These are phyloP conservation scores for Strigomonas galati DNA, from an alignment of 208 protist genomes.

Conservation along the genomic window DNA sequence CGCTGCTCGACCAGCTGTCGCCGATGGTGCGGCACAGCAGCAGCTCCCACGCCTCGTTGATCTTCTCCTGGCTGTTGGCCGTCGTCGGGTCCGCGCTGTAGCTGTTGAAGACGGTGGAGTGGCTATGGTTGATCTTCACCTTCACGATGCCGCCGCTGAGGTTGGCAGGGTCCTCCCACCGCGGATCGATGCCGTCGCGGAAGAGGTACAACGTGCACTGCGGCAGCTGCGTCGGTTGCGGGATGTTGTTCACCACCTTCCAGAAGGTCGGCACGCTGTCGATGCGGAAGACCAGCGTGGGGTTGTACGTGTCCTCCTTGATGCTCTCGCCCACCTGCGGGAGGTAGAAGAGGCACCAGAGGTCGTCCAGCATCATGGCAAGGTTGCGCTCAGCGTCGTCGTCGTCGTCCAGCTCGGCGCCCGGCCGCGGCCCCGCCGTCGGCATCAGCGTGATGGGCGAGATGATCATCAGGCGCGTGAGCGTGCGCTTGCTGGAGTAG, in stretches of 20 bases:
- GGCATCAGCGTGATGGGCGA: slow-evolving; percentile 57
- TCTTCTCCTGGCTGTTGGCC: slow-evolving; percentile 27
- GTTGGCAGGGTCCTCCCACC: slow-evolving; percentile 95
- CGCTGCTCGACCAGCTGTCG: slow-evolving; percentile 69
- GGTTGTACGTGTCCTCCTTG: slow-evolving; percentile 79
- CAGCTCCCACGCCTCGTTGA: slow-evolving; percentile 81
- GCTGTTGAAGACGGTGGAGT: slow-evolving; percentile 10
- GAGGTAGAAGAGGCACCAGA: slow-evolving; percentile 84
- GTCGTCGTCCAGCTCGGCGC: no score
- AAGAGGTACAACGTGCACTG: slow-evolving; percentile 93
- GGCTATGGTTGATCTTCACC: slow-evolving; percentile 30
- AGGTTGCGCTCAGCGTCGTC: no score
- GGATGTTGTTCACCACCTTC: slow-evolving; percentile 94
- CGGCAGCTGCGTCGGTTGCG: slow-evolving; percentile 62
- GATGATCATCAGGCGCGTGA: slow-evolving; percentile 49
- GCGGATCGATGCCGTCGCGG: slow-evolving; percentile 93
- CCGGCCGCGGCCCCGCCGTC: no score
- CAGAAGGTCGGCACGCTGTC: slow-evolving; percentile 83
- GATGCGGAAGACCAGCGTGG: slow-evolving; percentile 72
- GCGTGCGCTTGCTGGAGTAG: slow-evolving; percentile 67
- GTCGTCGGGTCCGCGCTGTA: not conserved
- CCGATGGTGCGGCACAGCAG: slow-evolving; percentile 79
- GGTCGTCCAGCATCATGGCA: slow-evolving; percentile 68
- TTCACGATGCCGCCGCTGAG: slow-evolving; percentile 77
- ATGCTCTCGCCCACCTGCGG: slow-evolving; percentile 52